phyloP scores from a whole-genome alignment of 2,329 filamentous ascomycete species.

The Bipolaris victoriae region DNA sequence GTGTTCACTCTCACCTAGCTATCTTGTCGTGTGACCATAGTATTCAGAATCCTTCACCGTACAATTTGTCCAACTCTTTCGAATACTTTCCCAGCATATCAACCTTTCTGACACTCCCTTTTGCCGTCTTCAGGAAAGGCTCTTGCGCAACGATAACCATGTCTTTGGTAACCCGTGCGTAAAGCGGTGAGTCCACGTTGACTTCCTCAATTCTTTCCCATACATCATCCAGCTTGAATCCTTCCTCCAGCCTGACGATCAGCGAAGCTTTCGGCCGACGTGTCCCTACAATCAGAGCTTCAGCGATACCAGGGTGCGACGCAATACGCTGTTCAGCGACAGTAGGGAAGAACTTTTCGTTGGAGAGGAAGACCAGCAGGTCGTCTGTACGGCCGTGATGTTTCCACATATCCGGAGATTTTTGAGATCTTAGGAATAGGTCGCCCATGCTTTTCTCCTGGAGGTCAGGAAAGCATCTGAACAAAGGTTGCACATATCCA shows the following conservation, averaged over 20 bases:
- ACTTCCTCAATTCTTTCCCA: slow-evolving; percentile 55
- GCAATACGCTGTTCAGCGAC: slow-evolving; percentile 30
- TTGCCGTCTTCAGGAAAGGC: slow-evolving; percentile 55
- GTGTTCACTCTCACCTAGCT: too few species aligned
- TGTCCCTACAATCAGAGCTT: slow-evolving; percentile 43
- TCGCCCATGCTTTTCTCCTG: slow-evolving; percentile 26
- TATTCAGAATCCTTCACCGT: neutral
- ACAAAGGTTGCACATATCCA: slow-evolving; percentile 25
- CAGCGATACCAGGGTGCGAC: slow-evolving; percentile 33
- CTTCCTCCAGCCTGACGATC: slow-evolving; percentile 30
- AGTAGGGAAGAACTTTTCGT: slow-evolving; percentile 32
- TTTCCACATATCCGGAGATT: slow-evolving; percentile 18
- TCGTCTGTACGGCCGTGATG: slow-evolving; percentile 32
- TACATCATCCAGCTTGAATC: slow-evolving; percentile 50
- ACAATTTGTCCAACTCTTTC: slow-evolving; percentile 16
- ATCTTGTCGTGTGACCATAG: neutral
- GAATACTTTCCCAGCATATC: slow-evolving; percentile 51
- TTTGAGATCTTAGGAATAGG: slow-evolving; percentile 22
- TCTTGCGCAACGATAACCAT: slow-evolving; percentile 54
- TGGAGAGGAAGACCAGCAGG: slow-evolving; percentile 23
- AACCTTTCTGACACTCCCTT: slow-evolving; percentile 54
- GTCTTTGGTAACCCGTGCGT: slow-evolving; percentile 52
- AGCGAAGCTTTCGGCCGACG: slow-evolving; percentile 37
- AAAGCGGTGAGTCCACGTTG: slow-evolving; percentile 50
- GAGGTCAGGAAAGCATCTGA: slow-evolving; percentile 22